phyloP scores from a whole-genome alignment of 1,139 yeast species.

The Candida anutae region DNA sequence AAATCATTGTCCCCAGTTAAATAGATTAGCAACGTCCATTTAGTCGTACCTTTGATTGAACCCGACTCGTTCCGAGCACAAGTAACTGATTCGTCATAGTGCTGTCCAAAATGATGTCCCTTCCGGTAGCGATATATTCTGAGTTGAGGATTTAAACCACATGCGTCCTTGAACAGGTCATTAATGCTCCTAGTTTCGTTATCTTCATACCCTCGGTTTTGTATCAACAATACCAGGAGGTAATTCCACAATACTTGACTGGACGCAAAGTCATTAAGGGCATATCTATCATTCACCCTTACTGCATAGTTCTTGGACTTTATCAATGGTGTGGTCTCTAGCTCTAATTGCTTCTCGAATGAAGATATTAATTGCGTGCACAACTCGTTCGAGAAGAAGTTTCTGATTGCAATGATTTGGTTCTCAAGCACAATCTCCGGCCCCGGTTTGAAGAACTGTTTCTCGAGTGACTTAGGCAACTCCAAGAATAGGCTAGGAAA shows the following conservation, averaged over 20 bases:
- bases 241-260: conserved; percentile 41
- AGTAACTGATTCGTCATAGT: conserved; percentile 53
- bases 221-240: conserved; percentile 23
- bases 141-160: conserved; percentile 51
- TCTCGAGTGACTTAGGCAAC: conserved; percentile 12
- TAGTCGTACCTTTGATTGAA: conserved; percentile 30
- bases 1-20: conserved; percentile 53
- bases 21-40: conserved; percentile 56
- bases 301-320: conserved; percentile 52
- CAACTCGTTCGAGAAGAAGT: conserved; percentile 34
- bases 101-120: conserved; percentile 58
- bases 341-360: conserved; percentile 20
- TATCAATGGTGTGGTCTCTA: conserved; percentile 44
- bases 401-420: conserved; percentile 42
- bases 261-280: conserved; percentile 30
- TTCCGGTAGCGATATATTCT: conserved; percentile 48
- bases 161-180: conserved; percentile 27
- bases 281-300: conserved; percentile 48
- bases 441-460: conserved; percentile 25
- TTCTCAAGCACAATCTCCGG: conserved; percentile 23
- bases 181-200: conserved; percentile 20
- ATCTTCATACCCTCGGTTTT: conserved; percentile 22
- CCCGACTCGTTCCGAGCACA: conserved; percentile 18
- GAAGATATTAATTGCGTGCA: conserved; percentile 39
- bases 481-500: conserved; percentile 24